Conservation (phyloP, 1,139 yeast species). For the Yamadazyma buinensis region DNA sequence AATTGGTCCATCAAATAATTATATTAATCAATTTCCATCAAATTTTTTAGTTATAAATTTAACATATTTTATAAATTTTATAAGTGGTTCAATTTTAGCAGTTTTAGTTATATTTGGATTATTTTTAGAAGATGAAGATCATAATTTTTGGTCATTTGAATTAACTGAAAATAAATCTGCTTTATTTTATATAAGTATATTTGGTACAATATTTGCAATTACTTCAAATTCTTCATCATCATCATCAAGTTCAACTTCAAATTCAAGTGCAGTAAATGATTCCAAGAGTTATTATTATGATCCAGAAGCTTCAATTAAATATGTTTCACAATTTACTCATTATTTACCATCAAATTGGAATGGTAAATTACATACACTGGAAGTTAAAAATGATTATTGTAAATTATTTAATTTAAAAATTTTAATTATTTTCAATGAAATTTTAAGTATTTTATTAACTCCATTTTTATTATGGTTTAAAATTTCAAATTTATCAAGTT, state of each 20-base stretch:
- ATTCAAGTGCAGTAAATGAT: constrained; percentile 10
- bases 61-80: constrained; percentile 64
- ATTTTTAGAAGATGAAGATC: constrained; percentile 75
- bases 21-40: constrained; percentile 89
- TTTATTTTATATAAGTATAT: constrained; percentile 78
- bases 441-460: constrained; percentile 74
- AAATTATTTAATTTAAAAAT: constrained; percentile 71
- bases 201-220: constrained; percentile 81
- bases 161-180: constrained; percentile 77
- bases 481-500: constrained; percentile 66
- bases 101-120: constrained; percentile 79
- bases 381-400: constrained; percentile 80
- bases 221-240: constrained; percentile 34
- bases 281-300: constrained; percentile 56
- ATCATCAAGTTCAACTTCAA: constrained; percentile 27
- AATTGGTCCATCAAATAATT: constrained; percentile 72
- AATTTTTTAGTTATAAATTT: constrained; percentile 55
- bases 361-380: constrained; percentile 75
- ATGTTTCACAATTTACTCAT: constrained; percentile 84
- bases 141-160: constrained; percentile 82
- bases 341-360: constrained; percentile 87
- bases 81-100: constrained; percentile 87
- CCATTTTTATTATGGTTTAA: constrained; percentile 88
- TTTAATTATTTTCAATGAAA: constrained; percentile 69
- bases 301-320: constrained; percentile 78